phyloP scores from a whole-genome alignment of 2,329 filamentous ascomycete species.

The Neonectria hederae region DNA sequence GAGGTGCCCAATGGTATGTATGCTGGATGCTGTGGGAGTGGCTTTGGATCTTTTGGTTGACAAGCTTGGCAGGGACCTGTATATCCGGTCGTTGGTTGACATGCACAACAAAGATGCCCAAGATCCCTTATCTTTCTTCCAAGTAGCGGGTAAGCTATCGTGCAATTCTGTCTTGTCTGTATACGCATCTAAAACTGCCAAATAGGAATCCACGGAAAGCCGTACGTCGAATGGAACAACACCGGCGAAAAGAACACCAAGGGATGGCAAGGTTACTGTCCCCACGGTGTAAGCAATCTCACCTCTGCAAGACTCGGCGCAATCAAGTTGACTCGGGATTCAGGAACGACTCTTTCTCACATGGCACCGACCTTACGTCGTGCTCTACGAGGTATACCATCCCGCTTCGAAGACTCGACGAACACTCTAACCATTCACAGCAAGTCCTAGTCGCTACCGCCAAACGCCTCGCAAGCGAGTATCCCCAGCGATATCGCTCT shows the following conservation, averaged over 20 bases:
- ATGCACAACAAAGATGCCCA: conserved; percentile 54
- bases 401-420: neutral
- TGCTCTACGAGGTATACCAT: conserved; percentile 60
- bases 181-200: neutral
- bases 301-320: neutral
- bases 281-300: conserved; percentile 52
- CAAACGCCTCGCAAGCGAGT: conserved; percentile 56
- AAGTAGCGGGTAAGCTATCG: conserved; percentile 55
- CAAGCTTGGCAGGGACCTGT: conserved; percentile 55
- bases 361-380: conserved; percentile 67
- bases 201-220: conserved; percentile 54
- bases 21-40: conserved; percentile 10
- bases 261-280: conserved; percentile 56
- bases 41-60: conserved; percentile 23
- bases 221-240: conserved; percentile 54
- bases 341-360: conserved; percentile 61
- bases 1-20: conserved; percentile 58
- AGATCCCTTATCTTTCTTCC: conserved; percentile 60
- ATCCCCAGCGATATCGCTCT: conserved; percentile 47
- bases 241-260: conserved; percentile 45
- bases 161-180: neutral
- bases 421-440: conserved; percentile 44
- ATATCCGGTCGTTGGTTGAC: conserved; percentile 56
- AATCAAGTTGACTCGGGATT: conserved; percentile 7
- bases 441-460: conserved; percentile 61